A percentile compares a stretch with the other conserved stretches of the same genome.
Conservation (phyloP, 306 rosid species). For the Vigna nakashimae region DNA sequence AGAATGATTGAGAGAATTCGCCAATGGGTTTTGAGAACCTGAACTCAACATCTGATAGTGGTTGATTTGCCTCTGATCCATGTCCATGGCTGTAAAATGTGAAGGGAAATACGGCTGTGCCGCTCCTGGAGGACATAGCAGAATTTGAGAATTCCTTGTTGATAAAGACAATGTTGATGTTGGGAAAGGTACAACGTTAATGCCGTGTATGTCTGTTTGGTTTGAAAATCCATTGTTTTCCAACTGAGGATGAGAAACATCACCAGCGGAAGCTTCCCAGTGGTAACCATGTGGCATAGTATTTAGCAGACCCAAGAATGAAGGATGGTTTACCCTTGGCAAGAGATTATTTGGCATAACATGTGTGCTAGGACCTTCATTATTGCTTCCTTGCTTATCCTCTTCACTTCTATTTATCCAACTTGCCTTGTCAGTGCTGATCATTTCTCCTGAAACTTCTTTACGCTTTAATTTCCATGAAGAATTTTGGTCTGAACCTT, state of each 20-base stretch:
- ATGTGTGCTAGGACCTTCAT: slow-evolving; percentile 37
- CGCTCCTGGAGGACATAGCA: slow-evolving; percentile 52
- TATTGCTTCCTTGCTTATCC: slow-evolving; percentile 20
- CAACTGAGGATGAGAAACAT: slow-evolving; percentile 40
- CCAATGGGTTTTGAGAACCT: slow-evolving; percentile 39
- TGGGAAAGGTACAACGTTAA: slow-evolving; percentile 50
- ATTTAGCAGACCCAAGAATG: slow-evolving; percentile 47
- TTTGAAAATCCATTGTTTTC: slow-evolving; percentile 46
- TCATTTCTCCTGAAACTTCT: slow-evolving; percentile 50
- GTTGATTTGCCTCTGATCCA: slow-evolving; percentile 61
- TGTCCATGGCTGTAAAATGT: slow-evolving; percentile 51
- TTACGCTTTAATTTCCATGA: slow-evolving; percentile 54
- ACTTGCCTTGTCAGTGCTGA: slow-evolving; percentile 35
- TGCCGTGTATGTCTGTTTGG: slow-evolving; percentile 53
- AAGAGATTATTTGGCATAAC: slow-evolving; percentile 43
- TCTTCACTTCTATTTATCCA: slow-evolving; percentile 44
- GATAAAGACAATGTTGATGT: slow-evolving; percentile 69
- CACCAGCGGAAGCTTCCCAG: slow-evolving; percentile 36
- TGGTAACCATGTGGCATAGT: slow-evolving; percentile 50
- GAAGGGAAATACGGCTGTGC: slow-evolving; percentile 53
- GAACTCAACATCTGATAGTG: slow-evolving; percentile 63
- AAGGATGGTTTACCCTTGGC: slow-evolving; percentile 50
- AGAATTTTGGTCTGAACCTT: slow-evolving; percentile 46
- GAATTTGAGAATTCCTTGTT: slow-evolving; percentile 60
- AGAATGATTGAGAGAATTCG: slow-evolving; percentile 47